Base-by-base conservation (phyloP, 352 stramenopile species). In the Phytophthora aleatoria region DNA sequence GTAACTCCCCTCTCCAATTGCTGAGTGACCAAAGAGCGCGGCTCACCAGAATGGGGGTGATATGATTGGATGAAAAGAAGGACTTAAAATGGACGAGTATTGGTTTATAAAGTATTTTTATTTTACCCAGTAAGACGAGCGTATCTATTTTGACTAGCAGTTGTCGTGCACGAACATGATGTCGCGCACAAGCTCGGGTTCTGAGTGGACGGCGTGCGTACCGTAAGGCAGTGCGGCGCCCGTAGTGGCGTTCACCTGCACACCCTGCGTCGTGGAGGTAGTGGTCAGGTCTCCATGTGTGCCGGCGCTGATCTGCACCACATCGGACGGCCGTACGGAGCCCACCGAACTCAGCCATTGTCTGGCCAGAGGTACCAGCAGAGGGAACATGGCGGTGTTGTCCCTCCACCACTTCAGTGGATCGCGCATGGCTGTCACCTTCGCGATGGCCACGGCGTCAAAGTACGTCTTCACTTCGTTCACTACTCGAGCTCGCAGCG, bases 91-190 rank as follows among this genome's bases (percentile, higher is more conserved):
- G 5, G 2, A 5, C 5, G 30, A 12, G 1, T 15, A 45, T 60
- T 61, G 50, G 36, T 51, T 50, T 7, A 61, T 57, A 57, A 20
- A 44, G 1, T 31, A 38, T n/a, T 48, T 35, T 9, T 3, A 20
- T 54, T 66, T 66, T 41, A 41, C 11, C 50, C 58, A 66, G 35
- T 66, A 60, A 26, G 24, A 38, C 6, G 11, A 57, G 33, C 20
- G 31, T 57, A 20, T 35, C 5, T 56, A 50, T 16, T 50, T 52
- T 39, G 41, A 8, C 51, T 73, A 83, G 59, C 74, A 83, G 44
- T 83, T 82, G 59, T 85, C 64, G 28, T 85, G 74, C 27, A 83
- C 66, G 35, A 83, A 79, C 28, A 83, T 71, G 57, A 83, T 52
- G 55, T 85, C 76, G 12, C 74, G 71, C 39, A 85, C 66, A 7